These are phyloP conservation scores for Purshia tridentata DNA, from an alignment of 306 rosid genomes.

Conservation along the genomic window DNA sequence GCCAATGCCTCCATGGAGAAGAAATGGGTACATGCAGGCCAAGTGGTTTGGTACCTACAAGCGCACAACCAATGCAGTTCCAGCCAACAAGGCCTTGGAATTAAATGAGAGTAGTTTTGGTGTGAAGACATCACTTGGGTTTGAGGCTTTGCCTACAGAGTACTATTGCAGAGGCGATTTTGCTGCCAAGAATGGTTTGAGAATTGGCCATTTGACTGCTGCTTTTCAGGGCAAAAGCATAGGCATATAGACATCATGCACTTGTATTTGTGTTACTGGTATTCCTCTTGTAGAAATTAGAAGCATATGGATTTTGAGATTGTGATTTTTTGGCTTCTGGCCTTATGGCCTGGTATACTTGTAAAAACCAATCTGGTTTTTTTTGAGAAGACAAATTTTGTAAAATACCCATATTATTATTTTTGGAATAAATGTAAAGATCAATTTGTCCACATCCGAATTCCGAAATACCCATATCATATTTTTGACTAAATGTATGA, in stretches of 20 bases:
- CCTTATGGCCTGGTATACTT: background rate
- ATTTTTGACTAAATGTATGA: background rate
- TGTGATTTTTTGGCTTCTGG: background rate
- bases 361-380: background rate
- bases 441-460: too few species aligned
- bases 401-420: background rate
- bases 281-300: background rate
- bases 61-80: conserved; percentile 52
- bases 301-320: background rate
- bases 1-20: conserved; percentile 82
- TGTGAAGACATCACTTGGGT: conserved; percentile 34
- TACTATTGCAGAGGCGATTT: conserved; percentile 48
- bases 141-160: conserved; percentile 33
- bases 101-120: conserved; percentile 15
- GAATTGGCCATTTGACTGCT: conserved; percentile 55
- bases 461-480: background rate
- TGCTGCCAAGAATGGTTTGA: conserved; percentile 34
- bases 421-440: background rate
- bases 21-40: conserved; percentile 61
- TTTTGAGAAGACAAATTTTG: background rate
- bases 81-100: conserved; percentile 13
- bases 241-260: background rate
- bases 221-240: conserved; percentile 28
- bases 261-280: background rate
- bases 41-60: conserved; percentile 79